Evolutionary conservation across 2,329 filamentous ascomycete genomes (phyloP).

Genomic region (Ceratocystiopsis brevicomis): DNA sequence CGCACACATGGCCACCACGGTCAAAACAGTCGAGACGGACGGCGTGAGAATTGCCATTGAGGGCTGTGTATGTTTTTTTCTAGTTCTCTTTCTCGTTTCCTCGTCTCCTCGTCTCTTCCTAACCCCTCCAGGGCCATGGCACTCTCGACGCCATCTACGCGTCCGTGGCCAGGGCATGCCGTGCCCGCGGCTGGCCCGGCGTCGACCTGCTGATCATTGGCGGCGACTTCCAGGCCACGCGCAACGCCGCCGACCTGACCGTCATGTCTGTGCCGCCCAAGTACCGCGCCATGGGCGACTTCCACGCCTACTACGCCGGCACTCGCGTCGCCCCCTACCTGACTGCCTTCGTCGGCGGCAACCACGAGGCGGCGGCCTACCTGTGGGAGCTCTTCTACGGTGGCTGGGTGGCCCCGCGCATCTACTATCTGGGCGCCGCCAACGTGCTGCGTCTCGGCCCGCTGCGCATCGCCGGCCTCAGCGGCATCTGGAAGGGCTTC

Average conservation of each 20-base stretch:
- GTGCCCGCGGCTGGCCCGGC: constrained; percentile 54
- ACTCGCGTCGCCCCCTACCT: constrained; percentile 59
- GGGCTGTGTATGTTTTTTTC: constrained; percentile 51
- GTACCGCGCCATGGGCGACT: constrained; percentile 77
- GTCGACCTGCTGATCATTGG: constrained; percentile 88
- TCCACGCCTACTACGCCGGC: constrained; percentile 85
- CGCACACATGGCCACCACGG: not conserved
- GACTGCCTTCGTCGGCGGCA: constrained; percentile 83
- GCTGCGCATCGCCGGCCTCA: constrained; percentile 72
- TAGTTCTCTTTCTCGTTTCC: not conserved
- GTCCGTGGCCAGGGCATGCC: constrained; percentile 49
- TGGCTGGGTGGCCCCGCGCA: constrained; percentile 90
- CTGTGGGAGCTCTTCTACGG: constrained; percentile 89
- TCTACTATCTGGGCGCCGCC: constrained; percentile 89
- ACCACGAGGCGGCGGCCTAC: constrained; percentile 85
- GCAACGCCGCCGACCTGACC: constrained; percentile 72
- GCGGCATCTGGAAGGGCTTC: constrained; percentile 86
- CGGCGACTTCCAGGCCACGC: constrained; percentile 85
- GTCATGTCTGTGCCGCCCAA: constrained; percentile 81
- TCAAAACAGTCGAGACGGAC: constrained; percentile 12
- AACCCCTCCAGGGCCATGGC: constrained; percentile 54
- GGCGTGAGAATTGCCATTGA: constrained; percentile 64
- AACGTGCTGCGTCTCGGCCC: constrained; percentile 73
- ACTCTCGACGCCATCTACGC: constrained; percentile 82
- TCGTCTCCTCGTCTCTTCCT: not conserved